phyloP scores from a whole-genome alignment of 2,329 filamentous ascomycete genomes.

The Fusarium oligoseptatum region DNA sequence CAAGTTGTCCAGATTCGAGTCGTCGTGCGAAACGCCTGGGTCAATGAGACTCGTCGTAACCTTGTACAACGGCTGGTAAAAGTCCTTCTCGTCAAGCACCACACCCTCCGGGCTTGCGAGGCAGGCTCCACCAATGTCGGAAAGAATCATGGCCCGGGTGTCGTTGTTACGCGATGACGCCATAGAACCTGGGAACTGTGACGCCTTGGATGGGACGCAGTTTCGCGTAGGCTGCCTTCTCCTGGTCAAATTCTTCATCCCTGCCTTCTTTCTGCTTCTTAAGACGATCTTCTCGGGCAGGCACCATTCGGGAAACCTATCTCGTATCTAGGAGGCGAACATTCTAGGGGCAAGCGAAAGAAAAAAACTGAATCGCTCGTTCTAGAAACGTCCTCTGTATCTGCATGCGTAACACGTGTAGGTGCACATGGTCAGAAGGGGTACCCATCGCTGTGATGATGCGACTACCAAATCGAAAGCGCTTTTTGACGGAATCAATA shows the following conservation, averaged over 20 bases:
- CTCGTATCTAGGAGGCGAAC: neutral
- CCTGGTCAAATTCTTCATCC: conserved; percentile 45
- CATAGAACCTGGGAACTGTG: conserved; percentile 40
- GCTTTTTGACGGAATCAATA: neutral
- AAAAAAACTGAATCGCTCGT: neutral
- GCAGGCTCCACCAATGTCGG: conserved; percentile 40
- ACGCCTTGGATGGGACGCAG: conserved; percentile 40
- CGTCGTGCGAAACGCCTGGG: conserved; percentile 36
- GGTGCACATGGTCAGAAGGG: neutral
- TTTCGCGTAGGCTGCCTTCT: conserved; percentile 38
- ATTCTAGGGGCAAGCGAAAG: neutral
- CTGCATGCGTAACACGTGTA: neutral
- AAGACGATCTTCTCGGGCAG: conserved; percentile 38
- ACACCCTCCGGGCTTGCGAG: conserved; percentile 38
- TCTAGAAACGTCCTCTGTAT: neutral
- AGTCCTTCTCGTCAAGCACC: conserved; percentile 22
- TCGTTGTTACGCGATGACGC: conserved; percentile 34
- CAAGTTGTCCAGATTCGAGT: conserved; percentile 43
- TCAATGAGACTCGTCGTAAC: conserved; percentile 22
- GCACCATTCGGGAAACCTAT: conserved; percentile 25
- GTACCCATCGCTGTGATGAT: neutral
- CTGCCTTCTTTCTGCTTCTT: conserved; percentile 43
- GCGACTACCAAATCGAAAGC: neutral
- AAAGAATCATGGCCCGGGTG: conserved; percentile 41
- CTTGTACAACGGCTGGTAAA: conserved; percentile 4